These are phyloP conservation scores for Penicillium sp. DNA, from an alignment of 2,329 filamentous ascomycete species.

Conservation along the genomic window DNA sequence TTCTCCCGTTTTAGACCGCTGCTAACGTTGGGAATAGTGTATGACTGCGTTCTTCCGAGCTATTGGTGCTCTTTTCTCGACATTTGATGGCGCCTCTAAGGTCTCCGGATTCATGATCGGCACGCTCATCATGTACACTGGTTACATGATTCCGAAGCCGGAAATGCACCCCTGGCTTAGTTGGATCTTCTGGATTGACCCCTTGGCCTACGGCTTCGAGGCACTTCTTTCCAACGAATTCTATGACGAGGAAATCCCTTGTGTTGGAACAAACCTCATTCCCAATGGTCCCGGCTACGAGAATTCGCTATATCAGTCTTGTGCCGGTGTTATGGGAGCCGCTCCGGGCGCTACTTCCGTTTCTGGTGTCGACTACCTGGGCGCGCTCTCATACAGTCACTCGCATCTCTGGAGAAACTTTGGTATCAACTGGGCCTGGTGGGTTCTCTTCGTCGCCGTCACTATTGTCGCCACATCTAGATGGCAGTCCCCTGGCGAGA, in stretches of 20 bases:
- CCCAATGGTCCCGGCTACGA: slow-evolving; percentile 36
- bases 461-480: slow-evolving; percentile 59
- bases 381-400: slow-evolving; percentile 54
- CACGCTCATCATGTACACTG: slow-evolving; percentile 41
- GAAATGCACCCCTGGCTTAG: slow-evolving; percentile 56
- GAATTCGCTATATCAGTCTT: slow-evolving; percentile 25
- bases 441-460: slow-evolving; percentile 58
- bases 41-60: slow-evolving; percentile 61
- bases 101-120: slow-evolving; percentile 42
- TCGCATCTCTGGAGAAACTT: slow-evolving; percentile 60
- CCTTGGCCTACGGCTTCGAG: slow-evolving; percentile 41
- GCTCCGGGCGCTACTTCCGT: slow-evolving; percentile 50
- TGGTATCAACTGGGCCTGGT: slow-evolving; percentile 64
- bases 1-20: neutral
- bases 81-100: slow-evolving; percentile 61
- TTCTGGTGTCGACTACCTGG: slow-evolving; percentile 60
- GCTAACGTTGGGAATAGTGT: slow-evolving; percentile 33
- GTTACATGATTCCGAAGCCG: slow-evolving; percentile 48
- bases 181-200: slow-evolving; percentile 46
- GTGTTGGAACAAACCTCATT: slow-evolving; percentile 37
- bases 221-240: slow-evolving; percentile 40
- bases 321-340: slow-evolving; percentile 59
- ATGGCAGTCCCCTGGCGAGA: slow-evolving; percentile 57
- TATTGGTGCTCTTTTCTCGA: slow-evolving; percentile 56
- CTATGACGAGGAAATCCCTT: slow-evolving; percentile 35